phyloP scores from a whole-genome alignment of 1,284 basidiomycete genomes.

The Pascua sp. region DNA sequence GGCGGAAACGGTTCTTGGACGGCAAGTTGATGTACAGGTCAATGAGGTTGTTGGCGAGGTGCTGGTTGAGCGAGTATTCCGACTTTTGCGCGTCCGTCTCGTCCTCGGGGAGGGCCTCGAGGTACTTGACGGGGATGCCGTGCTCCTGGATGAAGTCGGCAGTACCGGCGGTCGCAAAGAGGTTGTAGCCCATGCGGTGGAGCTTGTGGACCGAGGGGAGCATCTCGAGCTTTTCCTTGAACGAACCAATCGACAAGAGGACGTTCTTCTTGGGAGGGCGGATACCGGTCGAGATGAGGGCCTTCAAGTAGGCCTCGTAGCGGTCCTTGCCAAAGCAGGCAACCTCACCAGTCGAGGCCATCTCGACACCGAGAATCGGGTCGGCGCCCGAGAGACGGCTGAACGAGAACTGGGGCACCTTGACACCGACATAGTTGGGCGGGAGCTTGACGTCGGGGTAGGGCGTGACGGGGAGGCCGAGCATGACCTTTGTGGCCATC shows the following conservation, averaged over 20 bases:
- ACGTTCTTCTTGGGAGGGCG: conserved; percentile 69
- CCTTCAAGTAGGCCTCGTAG: conserved; percentile 98
- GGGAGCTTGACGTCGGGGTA: conserved; percentile 88
- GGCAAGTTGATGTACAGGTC: conserved; percentile 99
- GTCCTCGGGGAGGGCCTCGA: conserved; percentile 78
- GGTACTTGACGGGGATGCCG: conserved; percentile 65
- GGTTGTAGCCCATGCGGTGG: conserved; percentile 88
- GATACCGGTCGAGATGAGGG: conserved; percentile 92
- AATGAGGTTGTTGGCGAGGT: conserved; percentile 91
- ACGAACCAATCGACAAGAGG: conserved; percentile 64
- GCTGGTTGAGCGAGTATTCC: conserved; percentile 91
- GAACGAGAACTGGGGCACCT: conserved; percentile 98
- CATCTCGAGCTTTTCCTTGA: conserved; percentile 96
- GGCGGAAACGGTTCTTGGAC: conserved; percentile 95
- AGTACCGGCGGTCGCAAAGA: conserved; percentile 95
- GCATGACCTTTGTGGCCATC: conserved; percentile 98
- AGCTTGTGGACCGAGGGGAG: conserved; percentile 94
- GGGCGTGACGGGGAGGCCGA: conserved; percentile 79
- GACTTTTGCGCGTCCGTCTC: conserved; percentile 74
- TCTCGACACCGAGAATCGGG: conserved; percentile 97
- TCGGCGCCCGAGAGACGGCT: conserved; percentile 92
- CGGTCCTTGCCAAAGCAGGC: conserved; percentile 97
- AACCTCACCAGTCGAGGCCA: conserved; percentile 99
- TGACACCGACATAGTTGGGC: conserved; percentile 91
- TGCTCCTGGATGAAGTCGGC: conserved; percentile 85